phyloP scores from a whole-genome alignment of 1,284 basidiomycete species.

The Sanghuangporus weigelae region DNA sequence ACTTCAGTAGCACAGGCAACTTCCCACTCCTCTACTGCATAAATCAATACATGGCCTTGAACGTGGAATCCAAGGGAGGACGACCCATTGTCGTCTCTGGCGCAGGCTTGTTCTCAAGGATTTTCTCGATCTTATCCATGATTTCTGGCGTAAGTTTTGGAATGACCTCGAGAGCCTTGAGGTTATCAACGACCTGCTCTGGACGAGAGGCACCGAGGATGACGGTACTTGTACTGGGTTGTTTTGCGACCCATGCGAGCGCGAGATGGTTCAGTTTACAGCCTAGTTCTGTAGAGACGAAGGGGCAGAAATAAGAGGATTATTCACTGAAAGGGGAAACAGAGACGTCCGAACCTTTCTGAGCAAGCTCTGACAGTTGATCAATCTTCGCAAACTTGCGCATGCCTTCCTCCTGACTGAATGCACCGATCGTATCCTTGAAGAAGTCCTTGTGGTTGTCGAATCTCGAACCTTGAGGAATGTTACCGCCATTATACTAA shows the following conservation, averaged over 20 bases:
- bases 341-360: constrained; percentile 32
- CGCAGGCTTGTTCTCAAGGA: constrained; percentile 49
- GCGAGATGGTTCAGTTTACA: constrained; percentile 60
- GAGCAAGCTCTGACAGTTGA: constrained; percentile 61
- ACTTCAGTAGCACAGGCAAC: constrained; percentile 22
- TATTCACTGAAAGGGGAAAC: constrained; percentile 21
- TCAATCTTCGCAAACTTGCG: constrained; percentile 67
- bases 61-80: constrained; percentile 24
- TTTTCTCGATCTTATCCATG: constrained; percentile 59
- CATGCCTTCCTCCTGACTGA: constrained; percentile 48
- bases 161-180: constrained; percentile 65
- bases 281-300: constrained; percentile 37
- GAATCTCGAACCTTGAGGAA: constrained; percentile 59
- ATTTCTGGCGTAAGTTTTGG: constrained; percentile 65
- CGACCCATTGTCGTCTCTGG: constrained; percentile 29
- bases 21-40: constrained; percentile 20
- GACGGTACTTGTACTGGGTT: constrained; percentile 53
- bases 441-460: constrained; percentile 50
- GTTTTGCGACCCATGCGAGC: constrained; percentile 64
- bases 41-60: constrained; percentile 9
- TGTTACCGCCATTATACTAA: constrained; percentile 39
- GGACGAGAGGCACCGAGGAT: constrained; percentile 60
- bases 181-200: constrained; percentile 61
- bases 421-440: constrained; percentile 37
- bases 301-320: not conserved